These are phyloP conservation scores for Kurtzmaniella quercitrusa DNA, from an alignment of 1,139 yeast genomes.

Conservation along the genomic window DNA sequence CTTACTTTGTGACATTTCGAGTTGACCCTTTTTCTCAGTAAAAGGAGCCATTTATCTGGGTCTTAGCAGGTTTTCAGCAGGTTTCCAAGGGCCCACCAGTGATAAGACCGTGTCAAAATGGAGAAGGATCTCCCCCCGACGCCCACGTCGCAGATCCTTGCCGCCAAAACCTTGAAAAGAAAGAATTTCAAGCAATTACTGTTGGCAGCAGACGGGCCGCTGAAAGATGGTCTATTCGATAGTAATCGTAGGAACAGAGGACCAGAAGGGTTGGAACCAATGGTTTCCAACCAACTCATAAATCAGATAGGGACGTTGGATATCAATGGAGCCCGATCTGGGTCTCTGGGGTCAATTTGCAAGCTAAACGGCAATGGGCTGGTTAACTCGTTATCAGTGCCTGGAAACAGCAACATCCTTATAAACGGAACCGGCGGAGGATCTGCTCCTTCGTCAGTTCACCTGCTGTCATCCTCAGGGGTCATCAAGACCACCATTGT, in stretches of 20 bases:
- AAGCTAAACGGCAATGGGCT: neutral
- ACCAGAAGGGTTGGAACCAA: slow-evolving; percentile 1
- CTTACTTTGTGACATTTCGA: neutral
- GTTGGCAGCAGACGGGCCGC: slow-evolving; percentile 23
- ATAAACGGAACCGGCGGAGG: neutral
- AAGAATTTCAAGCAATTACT: slow-evolving; percentile 72
- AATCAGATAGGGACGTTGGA: slow-evolving; percentile 1
- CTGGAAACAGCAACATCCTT: neutral
- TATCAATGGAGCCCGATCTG: neutral
- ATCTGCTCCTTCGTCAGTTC: neutral
- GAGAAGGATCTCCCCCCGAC: slow-evolving; percentile 40
- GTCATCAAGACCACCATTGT: slow-evolving; percentile 7
- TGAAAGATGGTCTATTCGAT: slow-evolving; percentile 10
- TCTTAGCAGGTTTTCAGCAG: neutral
- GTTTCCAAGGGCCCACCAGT: neutral
- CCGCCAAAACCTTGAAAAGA: slow-evolving; percentile 55
- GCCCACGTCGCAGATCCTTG: slow-evolving; percentile 17
- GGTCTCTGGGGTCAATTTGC: neutral
- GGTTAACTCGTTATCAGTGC: neutral
- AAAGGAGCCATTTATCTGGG: neutral
- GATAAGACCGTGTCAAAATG: slow-evolving; percentile 11
- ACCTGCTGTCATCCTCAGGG: slow-evolving; percentile 1
- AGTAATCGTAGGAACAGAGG: slow-evolving; percentile 1
- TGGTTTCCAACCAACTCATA: slow-evolving; percentile 1
- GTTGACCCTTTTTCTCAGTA: neutral